Evolutionary conservation across 1,139 yeast genomes (phyloP), one percentile per base, ranked within the genome.

Genomic region (Pichia sp.): DNA sequence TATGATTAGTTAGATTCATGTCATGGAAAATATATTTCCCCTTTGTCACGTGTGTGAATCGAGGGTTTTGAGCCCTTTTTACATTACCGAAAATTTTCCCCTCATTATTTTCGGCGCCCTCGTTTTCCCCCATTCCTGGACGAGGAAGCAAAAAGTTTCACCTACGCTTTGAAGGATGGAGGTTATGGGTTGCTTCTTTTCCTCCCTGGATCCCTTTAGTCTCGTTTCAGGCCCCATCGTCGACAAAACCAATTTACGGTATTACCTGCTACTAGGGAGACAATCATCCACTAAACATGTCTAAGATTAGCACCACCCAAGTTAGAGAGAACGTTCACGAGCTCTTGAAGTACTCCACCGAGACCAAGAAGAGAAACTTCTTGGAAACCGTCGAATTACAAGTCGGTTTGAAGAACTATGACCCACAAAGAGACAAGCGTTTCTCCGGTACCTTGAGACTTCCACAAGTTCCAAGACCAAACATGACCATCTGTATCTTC

Each of bases 371-470:
- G 96, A 90, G 99, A 87, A 93, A 95, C 96, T 95, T 95, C 83
- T 87, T 93, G 80, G 99, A 95, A 85, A 93, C 99, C 78, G 91
- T 95, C 72, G 99, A 95, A 82, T 86, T 95, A 75, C 99, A 95
- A 83, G 96, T 95, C 72, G 99, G 99, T 77, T 85, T 95, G 73
- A 95, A 95, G 93, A 93, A 93, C 96, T 95, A 95, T 82, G 99
- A 95, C 79, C 98, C 99, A 75, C 99, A 95, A 84, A 91, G 99
- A 87, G 99, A 95, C 80, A 95, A 95, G 93, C 98, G 99, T 89
- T 95, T 95, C 98, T 91, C 98, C 75, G 99, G 99, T 83, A 74
- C 98, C 73, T 86, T 95, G 82, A 93, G 86, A 82, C 85, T 95
- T 72, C 99, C 99, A 74, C 85, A 85, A 74, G 96, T 95, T 67